Conservation (phyloP, 495 filamentous ascomycete genomes). For the Penicillium macrosclerotiorum region DNA sequence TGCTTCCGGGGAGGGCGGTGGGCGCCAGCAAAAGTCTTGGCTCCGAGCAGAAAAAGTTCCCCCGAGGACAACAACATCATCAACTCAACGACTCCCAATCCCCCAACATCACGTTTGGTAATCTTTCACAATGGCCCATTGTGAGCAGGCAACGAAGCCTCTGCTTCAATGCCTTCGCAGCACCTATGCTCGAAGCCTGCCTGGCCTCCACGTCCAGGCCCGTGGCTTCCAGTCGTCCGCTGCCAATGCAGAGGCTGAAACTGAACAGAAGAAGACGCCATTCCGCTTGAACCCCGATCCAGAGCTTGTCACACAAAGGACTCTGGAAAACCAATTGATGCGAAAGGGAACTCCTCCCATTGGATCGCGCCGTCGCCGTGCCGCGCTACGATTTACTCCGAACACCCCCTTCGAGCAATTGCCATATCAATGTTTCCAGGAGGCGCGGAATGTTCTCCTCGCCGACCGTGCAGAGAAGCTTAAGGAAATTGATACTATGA, state of each 20-base stretch:
- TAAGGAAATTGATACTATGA: constrained; percentile 56
- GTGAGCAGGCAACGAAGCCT: constrained; percentile 66
- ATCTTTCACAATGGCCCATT: constrained; percentile 59
- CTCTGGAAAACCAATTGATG: constrained; percentile 59
- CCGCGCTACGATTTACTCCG: constrained; percentile 61
- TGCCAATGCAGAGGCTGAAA: constrained; percentile 36
- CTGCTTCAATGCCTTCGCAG: constrained; percentile 62
- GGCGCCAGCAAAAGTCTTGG: constrained; percentile 39
- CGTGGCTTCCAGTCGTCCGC: constrained; percentile 41
- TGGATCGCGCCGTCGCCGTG: constrained; percentile 81
- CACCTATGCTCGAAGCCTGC: constrained; percentile 33
- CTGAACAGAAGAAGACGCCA: constrained; percentile 35
- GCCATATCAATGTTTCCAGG: constrained; percentile 96
- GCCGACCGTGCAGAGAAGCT: constrained; percentile 83
- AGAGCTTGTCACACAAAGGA: constrained; percentile 49
- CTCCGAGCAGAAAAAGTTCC: constrained; percentile 40
- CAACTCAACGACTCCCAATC: constrained; percentile 14
- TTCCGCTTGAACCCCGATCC: constrained; percentile 48
- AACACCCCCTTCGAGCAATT: constrained; percentile 87
- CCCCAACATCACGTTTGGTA: constrained; percentile 12
- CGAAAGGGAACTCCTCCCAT: constrained; percentile 59
- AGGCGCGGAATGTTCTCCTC: constrained; percentile 79
- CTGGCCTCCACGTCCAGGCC: constrained; percentile 33
- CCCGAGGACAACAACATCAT: constrained; percentile 30
- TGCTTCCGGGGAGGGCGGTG: constrained; percentile 32